Base-by-base conservation (phyloP, 495 filamentous ascomycete species). In the Tuber borchii region DNA sequence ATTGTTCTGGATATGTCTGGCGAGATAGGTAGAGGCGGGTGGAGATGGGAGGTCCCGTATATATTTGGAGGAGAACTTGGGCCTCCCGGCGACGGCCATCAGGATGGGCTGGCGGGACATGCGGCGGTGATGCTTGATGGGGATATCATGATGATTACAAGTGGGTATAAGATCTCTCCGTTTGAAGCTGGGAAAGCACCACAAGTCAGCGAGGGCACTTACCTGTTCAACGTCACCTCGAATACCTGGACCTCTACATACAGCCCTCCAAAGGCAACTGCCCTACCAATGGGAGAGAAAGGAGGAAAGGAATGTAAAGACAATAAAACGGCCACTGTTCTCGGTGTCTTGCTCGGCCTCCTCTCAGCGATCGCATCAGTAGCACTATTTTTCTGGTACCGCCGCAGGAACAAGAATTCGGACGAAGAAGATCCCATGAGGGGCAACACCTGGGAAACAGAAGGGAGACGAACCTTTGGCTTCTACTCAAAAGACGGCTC, bases 101-200 rank as follows among this genome's bases (percentile, higher is more conserved):
- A 75, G 2, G 73, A 79, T 17, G 93, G 93, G 0, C 85, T 96
- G 5, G 96, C 92, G 81, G 95, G 95, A 6, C 95, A 98, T 83
- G 95, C 91, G 3, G 93, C 93, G 7, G 88, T 86, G 8, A 88
- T 97, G 87, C 87, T 98, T 22, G 91, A 92, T 31, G 95, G 94
- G 2, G 92, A 91, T 77, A 88, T 97, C 0, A 93, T 98, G 92
- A 92, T 97, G 91, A 85, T 97, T 42, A 87, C 90, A 69, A 95
- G 95, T 22, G 95, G 95, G 2, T 93, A 92, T 77, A 85, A 81
- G 16, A 96, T 97, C 74, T 84, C 88, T 12, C 80, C 85, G 26
- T 84, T 88, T 7, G 79, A 77, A 39, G 81, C 85, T n/a, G 83
- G 82, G 5, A 84, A 81, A 26, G 75, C 77, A 71, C 26, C 26